Evolutionary conservation across 2,329 filamentous ascomycete genomes (phyloP), one percentile per base, ranked within the genome.

Genomic region (Microdochium paspali): DNA sequence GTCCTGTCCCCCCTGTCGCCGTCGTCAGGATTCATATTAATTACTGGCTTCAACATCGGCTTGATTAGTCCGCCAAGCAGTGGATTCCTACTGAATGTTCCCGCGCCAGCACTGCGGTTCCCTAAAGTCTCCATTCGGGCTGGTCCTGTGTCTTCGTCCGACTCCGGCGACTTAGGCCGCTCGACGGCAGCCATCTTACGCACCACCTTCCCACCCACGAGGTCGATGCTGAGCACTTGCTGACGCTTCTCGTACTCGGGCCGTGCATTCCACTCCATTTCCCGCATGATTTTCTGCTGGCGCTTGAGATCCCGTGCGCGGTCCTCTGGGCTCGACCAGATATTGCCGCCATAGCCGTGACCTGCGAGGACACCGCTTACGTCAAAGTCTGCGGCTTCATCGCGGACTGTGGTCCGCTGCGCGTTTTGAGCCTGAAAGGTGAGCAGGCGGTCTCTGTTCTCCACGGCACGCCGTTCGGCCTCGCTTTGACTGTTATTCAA

Each of bases 201-300:
- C 4, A 93, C 82, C 2, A 95, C 80, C 56, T 84, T 90, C 18
- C 85, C 84, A 1, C 84, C 84, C 9, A 83, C 82, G 1, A 95
- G 69, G 61, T 95, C 89, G 51, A 95, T 86, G 59, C 86, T 91
- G 54, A 94, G 78, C 1, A 96, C 85, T 50, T 93, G 84, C 56
- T 78, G 80, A 49, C 87, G 77, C 74, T 91, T 95, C 69, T 96
- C 90, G 65, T 90, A 95, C 52, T 94, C 90, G 0, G 90, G 89
- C 46, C 79, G 73, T 3, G 85, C 83, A 55, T 85, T 86, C 82
- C 90, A 94, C 58, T 95, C 87, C 73, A 93, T 83, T 65, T 95
- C 88, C 4, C 88, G 73, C 55, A 95, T 66, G 3, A 90, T 70
- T 61, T 86, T 87, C 66, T 95, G 90, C 66, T 95, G 90, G 49